Base-by-base conservation (phyloP, 2,329 filamentous ascomycete genomes). In the Hirsutella rhossiliensis region DNA sequence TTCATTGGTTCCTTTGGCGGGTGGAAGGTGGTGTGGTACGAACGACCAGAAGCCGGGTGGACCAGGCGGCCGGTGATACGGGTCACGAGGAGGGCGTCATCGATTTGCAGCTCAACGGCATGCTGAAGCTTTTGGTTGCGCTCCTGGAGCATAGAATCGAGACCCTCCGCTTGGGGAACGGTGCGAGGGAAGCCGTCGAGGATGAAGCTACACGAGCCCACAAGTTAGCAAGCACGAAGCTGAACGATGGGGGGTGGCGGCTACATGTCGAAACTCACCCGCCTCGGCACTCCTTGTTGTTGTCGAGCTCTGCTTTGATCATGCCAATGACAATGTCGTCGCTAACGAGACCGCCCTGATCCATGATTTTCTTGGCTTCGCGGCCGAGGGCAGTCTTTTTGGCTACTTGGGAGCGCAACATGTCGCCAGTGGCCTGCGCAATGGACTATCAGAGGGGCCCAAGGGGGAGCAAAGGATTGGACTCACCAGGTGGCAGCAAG, bases 351-450 rank as follows among this genome's bases (percentile, higher is more conserved):
- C 90, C 90, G 57, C 92, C 92, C 64, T 90, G 84, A 63, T 98
- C 92, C 92, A 98, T 98, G 67, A 98, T 98, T 81, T 97, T 97
- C 82, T 98, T 98, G 54, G 92, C 92, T 73, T 96, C 88, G 62
- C 85, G 80, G 56, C 92, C 92, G 52, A 98, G 80, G 47, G 85
- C 69, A 46, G 92, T 98, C 81, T 97, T 96, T 72, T 94, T 94
- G 53, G 90, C 85, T 62, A 98, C 92, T 69, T 98, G 92, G 54
- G 89, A 94, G 61, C 92, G 88, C 61, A 98, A 79, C 92, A 98
- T 98, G 69, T 98, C 92, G 65, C 92, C 92, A 47, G 92, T 98
- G 51, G 92, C 92, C 89, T 96, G 49, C 36, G 52, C 47, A 46
- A 45, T 47, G 43, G 34, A 44, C 45, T 54, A 43, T 41, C 37